Evolutionary conservation across 176 grass and related monocot species (phyloP), one percentile per base, ranked within the genome.

Genomic region (Oryza punctata): DNA sequence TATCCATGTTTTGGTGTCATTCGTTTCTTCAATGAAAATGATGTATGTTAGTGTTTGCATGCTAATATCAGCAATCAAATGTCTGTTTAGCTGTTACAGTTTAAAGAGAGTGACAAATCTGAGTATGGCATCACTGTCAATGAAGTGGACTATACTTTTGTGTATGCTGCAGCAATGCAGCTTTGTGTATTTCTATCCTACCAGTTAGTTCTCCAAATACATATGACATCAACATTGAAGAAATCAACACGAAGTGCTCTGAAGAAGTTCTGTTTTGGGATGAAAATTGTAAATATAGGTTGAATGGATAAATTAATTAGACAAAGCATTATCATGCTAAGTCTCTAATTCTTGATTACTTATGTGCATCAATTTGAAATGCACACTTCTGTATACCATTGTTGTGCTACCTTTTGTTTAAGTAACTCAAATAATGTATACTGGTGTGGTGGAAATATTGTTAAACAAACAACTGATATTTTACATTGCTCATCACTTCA

Each of bases 1-100:
- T 65, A 32, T 3, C 50, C 1, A 21, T 57, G 54, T 70, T 64
- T 54, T 70, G 68, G 12, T 41, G 65, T 63, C 50, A 61, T 78
- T 64, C 6, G 25, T 81, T 80, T 85, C 21, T 1, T 9, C 54
- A 47, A 85, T 80, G 15, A 3, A 80, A 69, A 85, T 71, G 18
- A 32, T 70, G 35, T 81, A 7, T 46, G 26, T 45, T 64, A 69
- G 63, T 75, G 3, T 54, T 27, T 74, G 26, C 50, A 21, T 73
- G 24, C 29, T 41, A 73, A 80, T 80, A 73, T 65, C n/a, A 67
- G 73, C 18, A 13, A 52, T 86, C 29, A 66, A 73, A 66, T 10
- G 5, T 15, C 79, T 80, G 47, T 75, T 73, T 44, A 65, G 67
- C 19, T 70, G 65, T 38, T 73, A 81, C 18, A 65, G 43, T 83